A percentile compares a stretch with the other conserved stretches of the same genome.
Conservation (phyloP, 352 stramenopile genomes). For the Aphanomyces invadans region DNA sequence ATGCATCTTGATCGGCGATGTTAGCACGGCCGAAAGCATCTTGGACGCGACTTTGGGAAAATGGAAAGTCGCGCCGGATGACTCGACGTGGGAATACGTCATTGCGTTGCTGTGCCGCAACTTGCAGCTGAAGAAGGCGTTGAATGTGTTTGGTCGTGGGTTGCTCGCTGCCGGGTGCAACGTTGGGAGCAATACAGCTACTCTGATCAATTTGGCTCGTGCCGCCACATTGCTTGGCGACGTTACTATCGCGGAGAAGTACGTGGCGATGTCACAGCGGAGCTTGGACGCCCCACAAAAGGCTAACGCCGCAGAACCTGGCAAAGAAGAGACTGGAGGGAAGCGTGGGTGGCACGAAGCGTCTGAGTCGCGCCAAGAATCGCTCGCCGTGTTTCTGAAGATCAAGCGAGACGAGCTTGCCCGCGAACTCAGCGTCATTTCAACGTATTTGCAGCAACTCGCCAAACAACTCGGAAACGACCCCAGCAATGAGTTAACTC, state of each 20-base stretch:
- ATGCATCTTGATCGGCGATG: slow-evolving; percentile 21
- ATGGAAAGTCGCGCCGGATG: slow-evolving; percentile 26
- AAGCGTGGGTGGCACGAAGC: slow-evolving; percentile 16
- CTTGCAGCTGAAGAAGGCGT: slow-evolving; percentile 24
- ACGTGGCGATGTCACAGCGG: slow-evolving; percentile 13
- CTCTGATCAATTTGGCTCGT: slow-evolving; percentile 18
- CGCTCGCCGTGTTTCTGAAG: slow-evolving; percentile 19
- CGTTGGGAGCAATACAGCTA: slow-evolving; percentile 15
- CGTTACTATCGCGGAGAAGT: slow-evolving; percentile 14
- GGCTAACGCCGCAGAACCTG: background rate
- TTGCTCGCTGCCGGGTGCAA: background rate
- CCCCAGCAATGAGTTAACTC: background rate
- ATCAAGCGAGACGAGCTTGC: slow-evolving; percentile 5
- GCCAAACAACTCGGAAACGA: background rate
- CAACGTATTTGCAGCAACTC: background rate
- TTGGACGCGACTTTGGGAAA: slow-evolving; percentile 18
- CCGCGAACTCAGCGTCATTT: slow-evolving; percentile 10
- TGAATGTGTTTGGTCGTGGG: slow-evolving; percentile 20
- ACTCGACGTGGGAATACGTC: slow-evolving; percentile 26
- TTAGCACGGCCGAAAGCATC: slow-evolving; percentile 11
- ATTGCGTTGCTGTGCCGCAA: slow-evolving; percentile 24
- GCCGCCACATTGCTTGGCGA: slow-evolving; percentile 21
- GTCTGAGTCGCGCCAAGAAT: slow-evolving; percentile 15
- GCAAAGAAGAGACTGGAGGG: background rate
- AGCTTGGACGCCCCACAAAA: slow-evolving; percentile 14